Base-by-base conservation (phyloP, 108 stramenopile species). In the Schizochytrium sp. region DNA sequence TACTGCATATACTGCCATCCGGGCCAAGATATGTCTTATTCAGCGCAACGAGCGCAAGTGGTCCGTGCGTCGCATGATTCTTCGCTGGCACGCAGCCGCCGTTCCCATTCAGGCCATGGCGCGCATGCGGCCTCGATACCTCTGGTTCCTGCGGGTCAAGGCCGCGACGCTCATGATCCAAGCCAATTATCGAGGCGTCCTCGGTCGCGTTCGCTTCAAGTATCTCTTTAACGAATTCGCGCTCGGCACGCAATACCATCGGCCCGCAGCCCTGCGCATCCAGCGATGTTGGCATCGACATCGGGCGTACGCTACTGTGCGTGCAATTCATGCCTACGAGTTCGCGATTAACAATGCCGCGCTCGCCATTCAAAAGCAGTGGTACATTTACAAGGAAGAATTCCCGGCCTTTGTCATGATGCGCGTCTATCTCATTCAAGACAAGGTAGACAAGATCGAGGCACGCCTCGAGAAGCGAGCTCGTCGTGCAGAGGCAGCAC, bases 131-230 rank as follows among this genome's bases (percentile, higher is more conserved):
- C 45, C 45, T 25, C 23, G 6, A 18, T 53, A 53, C n/a, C 25
- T 47, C 6, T 47, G 48, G 45, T 83, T 83, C 48, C 4, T 6
- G 10, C 12, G 51, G n/a, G 48, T 83, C 51, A 83, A 83, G 76
- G 76, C 76, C n/a, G 76, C 76, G 6, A 83, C 76, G n/a, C 45
- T 83, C 28, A 47, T 83, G 45, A 83, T 83, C 76, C 76, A 83
- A 23, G 76, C 51, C n/a, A 83, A 83, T 34, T 83, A 83, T 34
- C 45, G 76, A 12, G 76, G 48, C n/a, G 76, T 83, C 51, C 76
- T 47, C 10, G 76, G 48, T 0, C 45, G 76, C n/a, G 51, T 83
- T 55, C 76, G 76, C 51, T 83, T 83, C 76, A 83, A 83, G 51
- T 3, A 12, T 23, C 18, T 83, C 25, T 53, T 83, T 23, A 18